Base-by-base conservation (phyloP, 345 rosid genomes). In the Clarkia xantiana region DNA sequence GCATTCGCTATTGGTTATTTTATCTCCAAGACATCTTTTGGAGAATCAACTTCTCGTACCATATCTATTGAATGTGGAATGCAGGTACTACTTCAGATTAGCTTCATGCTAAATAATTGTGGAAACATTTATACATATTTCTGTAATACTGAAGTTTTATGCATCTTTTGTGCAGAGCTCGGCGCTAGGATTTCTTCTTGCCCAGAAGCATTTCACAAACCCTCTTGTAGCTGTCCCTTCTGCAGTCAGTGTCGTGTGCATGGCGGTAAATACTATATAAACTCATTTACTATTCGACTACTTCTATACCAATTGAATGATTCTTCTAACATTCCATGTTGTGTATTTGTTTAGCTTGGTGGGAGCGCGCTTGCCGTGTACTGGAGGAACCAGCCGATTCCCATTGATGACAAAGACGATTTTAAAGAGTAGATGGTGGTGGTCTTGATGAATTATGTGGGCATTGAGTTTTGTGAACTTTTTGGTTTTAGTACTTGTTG, bases 81-180 rank as follows among this genome's bases (percentile, higher is more conserved):
- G 98, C 96, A 91, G 81, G 98, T 81, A 71, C 46, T 40, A 0
- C 1, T 52, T 19, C 36, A 29, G 8, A 29, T 29, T 29, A 29
- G 36, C 7, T 29, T 29, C 9, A 29, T 7, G 5, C 25, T 22
- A 22, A 22, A 2, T 22, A 22, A 5, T 5, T 5, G 25, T 2
- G 5, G 5, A 22, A 22, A n/a, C n/a, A n/a, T n/a, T n/a, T n/a
- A n/a, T n/a, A n/a, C n/a, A n/a, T n/a, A n/a, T n/a, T n/a, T n/a
- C n/a, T n/a, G n/a, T n/a, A n/a, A n/a, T n/a, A n/a, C n/a, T n/a
- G n/a, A n/a, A n/a, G n/a, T n/a, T n/a, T n/a, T n/a, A n/a, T n/a
- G n/a, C n/a, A n/a, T n/a, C n/a, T n/a, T n/a, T n/a, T n/a, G n/a
- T 11, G 59, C 91, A 86, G 96, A 86, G 98, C 66, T 91, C 98